phyloP scores from a whole-genome alignment of 306 rosid species.

The Coriaria nepalensis region DNA sequence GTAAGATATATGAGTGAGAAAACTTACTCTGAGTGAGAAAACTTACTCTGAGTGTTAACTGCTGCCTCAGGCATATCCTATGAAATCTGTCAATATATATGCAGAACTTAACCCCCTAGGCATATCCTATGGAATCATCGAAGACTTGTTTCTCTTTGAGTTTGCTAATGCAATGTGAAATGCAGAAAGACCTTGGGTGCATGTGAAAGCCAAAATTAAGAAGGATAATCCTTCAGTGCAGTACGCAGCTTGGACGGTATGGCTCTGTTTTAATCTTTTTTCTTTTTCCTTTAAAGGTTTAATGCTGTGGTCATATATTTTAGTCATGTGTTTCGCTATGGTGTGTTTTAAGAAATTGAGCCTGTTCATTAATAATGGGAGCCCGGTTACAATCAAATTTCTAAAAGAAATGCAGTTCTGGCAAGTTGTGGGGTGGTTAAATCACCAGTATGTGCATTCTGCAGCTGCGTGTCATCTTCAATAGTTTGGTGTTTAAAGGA shows the following conservation, averaged over 20 bases:
- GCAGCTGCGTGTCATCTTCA: slow-evolving; percentile 75
- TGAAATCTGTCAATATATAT: too few species aligned
- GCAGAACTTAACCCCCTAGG: too few species aligned
- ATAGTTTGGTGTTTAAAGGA: slow-evolving; percentile 26
- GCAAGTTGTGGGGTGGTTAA: slow-evolving; percentile 85
- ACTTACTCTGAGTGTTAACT: too few species aligned
- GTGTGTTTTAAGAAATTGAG: too few species aligned
- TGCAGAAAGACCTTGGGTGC: slow-evolving; percentile 75
- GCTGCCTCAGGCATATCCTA: too few species aligned
- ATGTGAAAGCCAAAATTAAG: slow-evolving; percentile 74
- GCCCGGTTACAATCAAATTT: not conserved
- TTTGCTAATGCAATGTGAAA: slow-evolving; percentile 11
- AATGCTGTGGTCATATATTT: too few species aligned
- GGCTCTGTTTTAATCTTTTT: slow-evolving; percentile 12
- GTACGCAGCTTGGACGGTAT: slow-evolving; percentile 80
- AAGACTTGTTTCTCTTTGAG: too few species aligned
- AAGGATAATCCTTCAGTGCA: slow-evolving; percentile 77
- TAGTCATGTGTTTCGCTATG: too few species aligned
- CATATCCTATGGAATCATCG: too few species aligned
- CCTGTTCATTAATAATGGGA: too few species aligned
- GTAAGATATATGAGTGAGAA: too few species aligned
- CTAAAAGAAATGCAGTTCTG: slow-evolving; percentile 48
- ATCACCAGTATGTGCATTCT: slow-evolving; percentile 80
- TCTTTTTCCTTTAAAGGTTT: not conserved
- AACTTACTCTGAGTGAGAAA: too few species aligned